Evolutionary conservation across 257 asterid species (phyloP), one percentile per base, ranked within the genome.

Genomic region (Coffea eugenioides): DNA sequence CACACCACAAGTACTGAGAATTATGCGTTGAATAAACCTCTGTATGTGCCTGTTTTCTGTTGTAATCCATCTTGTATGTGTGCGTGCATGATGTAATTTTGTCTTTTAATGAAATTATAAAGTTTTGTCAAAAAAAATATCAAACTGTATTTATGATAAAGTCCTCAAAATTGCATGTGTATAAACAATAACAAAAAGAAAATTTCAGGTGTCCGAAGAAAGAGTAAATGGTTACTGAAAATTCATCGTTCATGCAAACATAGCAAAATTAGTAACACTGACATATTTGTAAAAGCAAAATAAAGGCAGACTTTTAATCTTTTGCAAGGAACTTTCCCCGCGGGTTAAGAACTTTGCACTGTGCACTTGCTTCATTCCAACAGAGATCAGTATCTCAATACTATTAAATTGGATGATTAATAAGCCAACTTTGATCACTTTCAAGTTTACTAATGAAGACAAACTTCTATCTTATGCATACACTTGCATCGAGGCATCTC

Each of bases 341-440:
- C 12, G 6, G 11, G 66, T 59, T 59, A 59, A 21, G 66, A 56
- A 56, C 20, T 56, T 56, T 56, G 57, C 11, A 59, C 31, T 5
- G 20, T n/a, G 25, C 20, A 18, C 27, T 57, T 57, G 9, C 66
- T 59, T 59, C 64, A 56, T 18, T 56, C 64, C 9, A 18, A 56
- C 7, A 16, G 16, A 21, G 31, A 59, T 59, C 21, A 59, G 14
- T 31, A 23, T 61, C 9, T 3, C 27, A 27, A 25, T 54, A 20
- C 2, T 79, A 45, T 18, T 20, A 43, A 21, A 43, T 54, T 59
- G 64, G 75, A 57, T 73, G n/a, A 74, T 77, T 69, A 66, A 75
- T 69, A 66, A 75, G 80, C 56, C 84, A 74, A 66, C 71, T 8
- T 45, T 67, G 48, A 73, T 67, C 56, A 36, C 74, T 67, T 67